Base-by-base conservation (phyloP, 75 land plant species). In the Selaginella moellendorffii region DNA sequence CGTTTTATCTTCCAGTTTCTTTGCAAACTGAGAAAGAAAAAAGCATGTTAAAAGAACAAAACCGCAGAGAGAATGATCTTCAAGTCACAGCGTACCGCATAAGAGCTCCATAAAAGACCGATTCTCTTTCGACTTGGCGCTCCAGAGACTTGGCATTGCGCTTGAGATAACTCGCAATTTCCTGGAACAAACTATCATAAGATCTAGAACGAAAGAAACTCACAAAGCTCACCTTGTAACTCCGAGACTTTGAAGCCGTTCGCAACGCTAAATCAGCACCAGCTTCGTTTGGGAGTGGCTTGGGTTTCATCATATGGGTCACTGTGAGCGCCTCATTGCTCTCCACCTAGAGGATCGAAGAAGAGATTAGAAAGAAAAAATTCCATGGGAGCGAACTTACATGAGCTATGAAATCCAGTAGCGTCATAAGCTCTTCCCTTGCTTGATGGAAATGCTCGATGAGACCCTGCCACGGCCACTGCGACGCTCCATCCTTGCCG, bases 1-100 rank as follows among this genome's bases (percentile, higher is more conserved):
- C 98, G 67, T 67, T 93, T 93, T 8, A 93, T 83, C 74, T 93
- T 93, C 98, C 98, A 93, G 46, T 89, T 86, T 36, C 88, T 90
- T 77, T 93, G 98, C 78, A 93, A 74, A 63, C 98, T 93, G 64
- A 64, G 51, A 53, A 30, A 12, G 31, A 30, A 23, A n/a, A 59
- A 24, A 64, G 2, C n/a, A 51, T 27, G 23, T 30, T 12, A 52
- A 23, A 20, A 27, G 0, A 12, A 65, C 61, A 56, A 5, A 36
- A 14, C 46, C 46, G 46, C 14, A 5, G 14, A 5, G 14, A 5
- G 14, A 36, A 36, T 36, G 14, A 36, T n/a, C 46, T 5, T 36
- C 46, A 36, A 36, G 14, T 36, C 46, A 36, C 46, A 36, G 10
- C 5, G 9, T 53, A 92, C 98, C 98, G 81, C 79, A 88, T 85